Evolutionary conservation across 2,329 filamentous ascomycete genomes (phyloP).

Genomic region (Pezicula neosporulosa): DNA sequence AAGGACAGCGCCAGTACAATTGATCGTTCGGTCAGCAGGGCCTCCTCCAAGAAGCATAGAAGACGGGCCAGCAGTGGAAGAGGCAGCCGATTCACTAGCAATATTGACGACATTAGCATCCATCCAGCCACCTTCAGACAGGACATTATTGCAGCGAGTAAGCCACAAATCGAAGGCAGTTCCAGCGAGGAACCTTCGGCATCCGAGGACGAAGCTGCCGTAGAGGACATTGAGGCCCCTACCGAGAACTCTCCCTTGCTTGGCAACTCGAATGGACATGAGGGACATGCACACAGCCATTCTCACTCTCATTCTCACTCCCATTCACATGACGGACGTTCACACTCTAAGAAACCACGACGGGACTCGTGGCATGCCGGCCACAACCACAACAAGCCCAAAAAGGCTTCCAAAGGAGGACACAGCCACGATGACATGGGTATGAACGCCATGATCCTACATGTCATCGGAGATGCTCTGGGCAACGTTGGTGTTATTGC

Average conservation of each 20-base stretch:
- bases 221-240: conserved; percentile 30
- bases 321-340: conserved; percentile 15
- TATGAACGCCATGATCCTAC: conserved; percentile 81
- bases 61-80: conserved; percentile 30
- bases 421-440: conserved; percentile 87
- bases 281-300: conserved; percentile 1
- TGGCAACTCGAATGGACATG: conserved; percentile 13
- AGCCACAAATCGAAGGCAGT: conserved; percentile 54
- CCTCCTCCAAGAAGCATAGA: conserved; percentile 17
- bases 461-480: conserved; percentile 78
- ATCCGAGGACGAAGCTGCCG: conserved; percentile 28
- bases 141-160: conserved; percentile 84
- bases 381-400: conserved; percentile 80
- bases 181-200: conserved; percentile 51
- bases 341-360: conserved; percentile 6
- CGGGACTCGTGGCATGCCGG: conserved; percentile 50
- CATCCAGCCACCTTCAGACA: conserved; percentile 89
- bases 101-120: conserved; percentile 68
- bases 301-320: conserved; percentile 5
- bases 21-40: conserved; percentile 14
- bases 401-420: conserved; percentile 56
- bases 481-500: conserved; percentile 84
- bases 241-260: conserved; percentile 28
- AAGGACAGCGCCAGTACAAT: conserved; percentile 11
- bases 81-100: conserved; percentile 55